Conservation (phyloP, 2,329 filamentous ascomycete genomes). For the Colletotrichum tabaci region DNA sequence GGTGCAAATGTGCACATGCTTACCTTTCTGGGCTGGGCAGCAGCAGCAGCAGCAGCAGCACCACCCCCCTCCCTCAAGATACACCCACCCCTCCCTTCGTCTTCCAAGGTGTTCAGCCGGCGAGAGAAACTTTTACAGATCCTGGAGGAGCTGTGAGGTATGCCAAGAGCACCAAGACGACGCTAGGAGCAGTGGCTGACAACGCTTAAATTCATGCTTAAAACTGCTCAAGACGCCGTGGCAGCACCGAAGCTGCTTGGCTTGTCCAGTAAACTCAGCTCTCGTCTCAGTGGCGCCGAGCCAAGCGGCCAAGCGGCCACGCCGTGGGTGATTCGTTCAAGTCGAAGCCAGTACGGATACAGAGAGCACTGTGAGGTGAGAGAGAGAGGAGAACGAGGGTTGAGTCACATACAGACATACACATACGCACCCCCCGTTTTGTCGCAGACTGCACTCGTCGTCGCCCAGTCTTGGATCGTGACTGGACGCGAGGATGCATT, state of each 20-base stretch:
- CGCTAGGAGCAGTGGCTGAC: conserved; percentile 54
- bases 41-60: too few relatives aligned
- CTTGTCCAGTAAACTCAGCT: background rate
- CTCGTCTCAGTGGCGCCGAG: background rate
- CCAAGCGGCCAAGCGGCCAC: background rate
- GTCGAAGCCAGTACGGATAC: too few relatives aligned
- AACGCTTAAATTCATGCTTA: conserved; percentile 68
- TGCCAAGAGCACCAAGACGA: conserved; percentile 55
- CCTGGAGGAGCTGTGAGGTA: conserved; percentile 44
- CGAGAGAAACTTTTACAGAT: conserved; percentile 26
- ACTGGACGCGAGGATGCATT: conserved; percentile 18
- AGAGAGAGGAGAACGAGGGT: too few relatives aligned
- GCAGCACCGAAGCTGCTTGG: conserved; percentile 23
- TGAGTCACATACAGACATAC: too few relatives aligned
- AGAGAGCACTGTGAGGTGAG: too few relatives aligned
- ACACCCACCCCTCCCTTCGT: conserved; percentile 26
- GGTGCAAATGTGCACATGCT: too few relatives aligned
- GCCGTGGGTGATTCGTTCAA: background rate
- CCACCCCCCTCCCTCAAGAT: too few relatives aligned
- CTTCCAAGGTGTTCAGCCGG: conserved; percentile 5
- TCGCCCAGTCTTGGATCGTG: conserved; percentile 7
- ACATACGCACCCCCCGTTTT: background rate
- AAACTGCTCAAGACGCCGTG: conserved; percentile 48
- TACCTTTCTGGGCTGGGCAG: too few relatives aligned
- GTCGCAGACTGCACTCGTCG: conserved; percentile 35